Evolutionary conservation across 2,329 filamentous ascomycete species (phyloP).

Genomic region (Aspergillus brunneoviolaceus): DNA sequence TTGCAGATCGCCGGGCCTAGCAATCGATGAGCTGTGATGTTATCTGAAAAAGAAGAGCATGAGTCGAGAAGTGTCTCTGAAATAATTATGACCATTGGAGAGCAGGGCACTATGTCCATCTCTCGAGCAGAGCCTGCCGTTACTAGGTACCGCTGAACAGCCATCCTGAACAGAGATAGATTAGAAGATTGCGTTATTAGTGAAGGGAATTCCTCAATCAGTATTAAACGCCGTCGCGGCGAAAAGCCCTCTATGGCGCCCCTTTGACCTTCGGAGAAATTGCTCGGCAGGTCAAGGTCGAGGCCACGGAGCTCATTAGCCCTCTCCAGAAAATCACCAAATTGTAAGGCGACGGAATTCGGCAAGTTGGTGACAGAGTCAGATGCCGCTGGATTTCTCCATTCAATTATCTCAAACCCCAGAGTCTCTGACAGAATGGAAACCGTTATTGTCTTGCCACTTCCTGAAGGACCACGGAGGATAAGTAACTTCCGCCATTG

Average conservation of each 20-base stretch:
- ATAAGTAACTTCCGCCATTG: slow-evolving; percentile 68
- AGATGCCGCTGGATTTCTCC: slow-evolving; percentile 76
- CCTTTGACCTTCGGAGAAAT: slow-evolving; percentile 2
- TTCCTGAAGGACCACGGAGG: slow-evolving; percentile 85
- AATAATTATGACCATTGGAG: slow-evolving; percentile 82
- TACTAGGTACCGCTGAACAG: slow-evolving; percentile 73
- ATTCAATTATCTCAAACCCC: slow-evolving; percentile 76
- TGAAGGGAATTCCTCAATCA: slow-evolving; percentile 81
- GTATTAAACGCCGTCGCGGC: slow-evolving; percentile 57
- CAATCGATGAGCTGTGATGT: slow-evolving; percentile 86
- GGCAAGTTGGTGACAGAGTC: slow-evolving; percentile 61
- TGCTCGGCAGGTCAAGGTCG: slow-evolving; percentile 41
- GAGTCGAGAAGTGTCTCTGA: slow-evolving; percentile 88
- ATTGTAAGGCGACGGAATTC: slow-evolving; percentile 72
- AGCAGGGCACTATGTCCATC: slow-evolving; percentile 46
- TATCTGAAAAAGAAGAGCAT: slow-evolving; percentile 80
- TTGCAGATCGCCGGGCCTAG: slow-evolving; percentile 82
- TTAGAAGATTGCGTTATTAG: slow-evolving; percentile 66
- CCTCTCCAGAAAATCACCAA: slow-evolving; percentile 86
- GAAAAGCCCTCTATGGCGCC: slow-evolving; percentile 4
- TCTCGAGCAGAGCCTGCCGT: slow-evolving; percentile 51
- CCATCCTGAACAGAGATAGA: slow-evolving; percentile 69
- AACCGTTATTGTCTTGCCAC: slow-evolving; percentile 88
- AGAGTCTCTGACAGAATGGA: slow-evolving; percentile 75
- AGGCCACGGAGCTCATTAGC: slow-evolving; percentile 78